Conservation (phyloP, 495 filamentous ascomycete species). For the Aspergillus egyptiacus region DNA sequence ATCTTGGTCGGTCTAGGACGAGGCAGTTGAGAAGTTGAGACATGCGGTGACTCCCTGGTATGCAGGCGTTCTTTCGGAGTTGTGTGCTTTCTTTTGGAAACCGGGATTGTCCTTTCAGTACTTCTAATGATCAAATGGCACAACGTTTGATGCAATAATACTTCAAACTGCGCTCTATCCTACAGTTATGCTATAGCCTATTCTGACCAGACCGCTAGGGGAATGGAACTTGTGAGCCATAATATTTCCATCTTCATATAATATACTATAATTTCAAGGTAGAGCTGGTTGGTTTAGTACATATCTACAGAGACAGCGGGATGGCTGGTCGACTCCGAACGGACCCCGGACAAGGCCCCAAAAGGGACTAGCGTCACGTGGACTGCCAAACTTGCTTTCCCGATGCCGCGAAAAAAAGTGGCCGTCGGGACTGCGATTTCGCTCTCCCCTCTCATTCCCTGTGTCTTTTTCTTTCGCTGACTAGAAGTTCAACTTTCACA, state of each 20-base stretch:
- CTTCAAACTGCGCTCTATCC: not conserved
- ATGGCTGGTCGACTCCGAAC: not conserved
- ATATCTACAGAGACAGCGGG: not conserved
- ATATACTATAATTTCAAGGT: not conserved
- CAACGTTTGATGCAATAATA: constrained; percentile 5
- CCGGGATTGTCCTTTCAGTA: constrained; percentile 13
- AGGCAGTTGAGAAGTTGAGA: constrained; percentile 12
- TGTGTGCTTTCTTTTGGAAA: constrained; percentile 13
- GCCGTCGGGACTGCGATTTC: constrained; percentile 10
- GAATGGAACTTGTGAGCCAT: not conserved
- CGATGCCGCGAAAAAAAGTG: constrained; percentile 20
- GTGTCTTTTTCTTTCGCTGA: constrained; percentile 11
- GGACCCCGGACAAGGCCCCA: not conserved
- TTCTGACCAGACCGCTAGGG: not conserved
- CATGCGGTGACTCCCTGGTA: constrained; percentile 16
- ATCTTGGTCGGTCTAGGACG: constrained; percentile 10
- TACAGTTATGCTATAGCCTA: constrained; percentile 1
- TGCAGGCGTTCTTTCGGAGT: constrained; percentile 25
- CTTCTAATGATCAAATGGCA: constrained; percentile 15
- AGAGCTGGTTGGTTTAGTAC: not conserved
- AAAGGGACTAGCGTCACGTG: constrained; percentile 27
- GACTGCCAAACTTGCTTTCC: constrained; percentile 8
- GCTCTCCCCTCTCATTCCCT: constrained; percentile 17
- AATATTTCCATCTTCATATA: not conserved
- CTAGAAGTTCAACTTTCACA: constrained; percentile 6